Base-by-base conservation (phyloP, 768 basidiomycete genomes). In the Hebeloma cylindrosporum region DNA sequence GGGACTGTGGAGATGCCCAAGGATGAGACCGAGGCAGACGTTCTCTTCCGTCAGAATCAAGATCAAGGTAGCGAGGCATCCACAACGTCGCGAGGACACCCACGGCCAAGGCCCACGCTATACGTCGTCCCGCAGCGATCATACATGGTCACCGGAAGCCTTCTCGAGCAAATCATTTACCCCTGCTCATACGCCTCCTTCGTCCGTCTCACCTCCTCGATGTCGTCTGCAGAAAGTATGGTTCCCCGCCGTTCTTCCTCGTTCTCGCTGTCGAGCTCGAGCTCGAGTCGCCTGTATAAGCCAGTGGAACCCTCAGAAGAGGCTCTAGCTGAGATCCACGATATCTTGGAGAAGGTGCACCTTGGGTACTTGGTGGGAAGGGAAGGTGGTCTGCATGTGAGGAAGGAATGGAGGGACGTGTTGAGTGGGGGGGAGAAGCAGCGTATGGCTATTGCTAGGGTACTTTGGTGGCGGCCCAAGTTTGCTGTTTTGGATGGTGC, bases 341-440 rank as follows among this genome's bases (percentile, higher is more conserved):
- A 72, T 43, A 93, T 96, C 22, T 66, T 98, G 48, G 78, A 85
- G 56, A 80, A 80, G 50, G 93, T 86, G 8, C 89, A 89, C 65
- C 63, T 98, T 50, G 85, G 75, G 13, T 97, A 97, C 61, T 62
- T 97, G 17, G 88, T 91, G 2, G 77, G 77, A 33, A 69, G 95
- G 20, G 95, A 96, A 62, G 94, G 95, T 0, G 93, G 94, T 0
- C 89, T 91, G 82, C 73, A 72, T 48, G 86, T 91, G 20, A 69
- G 85, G 59, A 97, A 96, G 66, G 94, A 97, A 64, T 98, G 94
- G 94, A 79, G 92, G 51, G 92, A 96, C 66, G 91, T 97, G 33
- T 68, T 95, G 57, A 93, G 91, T 55, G 95, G 95, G 0, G 95
- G 95, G 0, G 95, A 97, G 77, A 97, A 96, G 67, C 95, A 98